Percentiles rank a stretch among this genome's conserved stretches.
phyloP scores from a whole-genome alignment of 805 yeast species.

The Pichia heedii region DNA sequence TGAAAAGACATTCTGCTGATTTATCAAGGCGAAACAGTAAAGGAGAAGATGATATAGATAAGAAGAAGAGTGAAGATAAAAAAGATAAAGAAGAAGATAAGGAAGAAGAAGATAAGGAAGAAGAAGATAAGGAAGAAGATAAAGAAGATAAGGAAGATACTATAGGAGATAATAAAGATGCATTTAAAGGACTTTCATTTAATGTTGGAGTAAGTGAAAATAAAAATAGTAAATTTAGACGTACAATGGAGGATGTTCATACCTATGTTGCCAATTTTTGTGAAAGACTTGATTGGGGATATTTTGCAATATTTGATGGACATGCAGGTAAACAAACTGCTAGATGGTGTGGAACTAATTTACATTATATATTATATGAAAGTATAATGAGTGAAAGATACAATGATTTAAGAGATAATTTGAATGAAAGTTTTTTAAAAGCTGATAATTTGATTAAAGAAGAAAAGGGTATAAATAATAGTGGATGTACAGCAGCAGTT shows the following conservation, averaged over 20 bases:
- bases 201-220: conserved; percentile 90
- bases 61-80: conserved; percentile 2
- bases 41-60: conserved; percentile 3
- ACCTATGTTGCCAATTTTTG: conserved; percentile 88
- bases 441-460: conserved; percentile 64
- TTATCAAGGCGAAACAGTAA: conserved; percentile 5
- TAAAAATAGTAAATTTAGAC: conserved; percentile 68
- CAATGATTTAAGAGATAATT: conserved; percentile 52
- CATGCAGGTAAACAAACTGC: conserved; percentile 95
- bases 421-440: conserved; percentile 60
- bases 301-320: conserved; percentile 93
- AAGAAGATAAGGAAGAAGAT: not conserved
- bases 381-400: conserved; percentile 40
- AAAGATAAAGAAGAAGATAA: not conserved
- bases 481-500: conserved; percentile 95
- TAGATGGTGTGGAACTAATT: conserved; percentile 84
- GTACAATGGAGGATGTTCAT: conserved; percentile 95
- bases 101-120: not conserved
- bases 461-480: conserved; percentile 49
- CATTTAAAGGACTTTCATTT: conserved; percentile 56
- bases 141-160: not conserved
- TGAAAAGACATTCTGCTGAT: conserved; percentile 20
- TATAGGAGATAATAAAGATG: conserved; percentile 22
- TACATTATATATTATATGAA: conserved; percentile 62
- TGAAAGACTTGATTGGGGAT: conserved; percentile 88